Evolutionary conservation across 257 asterid species (phyloP).

Genomic region (Cinchona pubescens): DNA sequence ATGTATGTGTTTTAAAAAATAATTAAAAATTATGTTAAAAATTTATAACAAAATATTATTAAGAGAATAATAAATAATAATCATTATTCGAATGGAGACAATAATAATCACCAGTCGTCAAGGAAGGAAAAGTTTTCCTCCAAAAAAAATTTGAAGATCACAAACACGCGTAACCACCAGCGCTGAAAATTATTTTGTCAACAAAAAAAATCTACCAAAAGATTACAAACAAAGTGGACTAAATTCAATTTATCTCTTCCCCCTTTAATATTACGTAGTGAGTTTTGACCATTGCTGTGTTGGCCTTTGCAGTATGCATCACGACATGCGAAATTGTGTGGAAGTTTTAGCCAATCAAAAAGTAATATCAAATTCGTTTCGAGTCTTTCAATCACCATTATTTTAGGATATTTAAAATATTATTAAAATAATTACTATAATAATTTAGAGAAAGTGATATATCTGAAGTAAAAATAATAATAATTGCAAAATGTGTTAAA

Average conservation of each 20-base stretch:
- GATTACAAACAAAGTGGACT: not conserved
- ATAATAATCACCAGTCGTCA: not conserved
- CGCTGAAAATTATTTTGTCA: not conserved
- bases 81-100: too few species aligned
- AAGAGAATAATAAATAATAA: too few species aligned
- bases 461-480: too few species aligned
- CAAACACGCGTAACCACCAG: constrained; percentile 3
- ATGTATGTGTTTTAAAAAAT: too few species aligned
- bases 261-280: not conserved
- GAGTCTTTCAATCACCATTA: too few species aligned
- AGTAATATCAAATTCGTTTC: too few species aligned
- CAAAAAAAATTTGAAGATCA: not conserved
- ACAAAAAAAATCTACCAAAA: not conserved
- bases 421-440: too few species aligned
- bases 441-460: too few species aligned
- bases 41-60: too few species aligned
- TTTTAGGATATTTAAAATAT: too few species aligned
- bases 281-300: not conserved
- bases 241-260: not conserved
- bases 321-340: not conserved
- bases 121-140: not conserved
- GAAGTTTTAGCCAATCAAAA: not conserved
- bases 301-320: not conserved
- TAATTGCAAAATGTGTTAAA: too few species aligned
- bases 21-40: too few species aligned